Evolutionary conservation across 1,284 basidiomycete genomes (phyloP).

Genomic region (Papiliotrema nemorosa): DNA sequence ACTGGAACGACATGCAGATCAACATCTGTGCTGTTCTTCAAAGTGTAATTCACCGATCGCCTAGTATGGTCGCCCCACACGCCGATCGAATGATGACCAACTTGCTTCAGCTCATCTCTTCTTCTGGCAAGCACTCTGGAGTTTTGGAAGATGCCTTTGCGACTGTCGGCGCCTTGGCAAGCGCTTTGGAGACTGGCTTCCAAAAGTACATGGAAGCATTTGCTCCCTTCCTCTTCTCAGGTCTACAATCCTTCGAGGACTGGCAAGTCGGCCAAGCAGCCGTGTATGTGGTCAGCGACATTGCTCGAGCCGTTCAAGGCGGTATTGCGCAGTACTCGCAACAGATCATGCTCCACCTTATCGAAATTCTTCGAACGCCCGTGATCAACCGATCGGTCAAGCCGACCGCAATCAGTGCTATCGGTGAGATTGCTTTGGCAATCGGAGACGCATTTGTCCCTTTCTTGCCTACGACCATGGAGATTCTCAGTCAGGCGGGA

Average conservation of each 20-base stretch:
- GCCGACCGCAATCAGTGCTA: slow-evolving; percentile 90
- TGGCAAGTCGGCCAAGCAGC: slow-evolving; percentile 92
- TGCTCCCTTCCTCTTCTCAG: slow-evolving; percentile 82
- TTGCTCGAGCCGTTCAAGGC: slow-evolving; percentile 87
- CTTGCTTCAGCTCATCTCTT: slow-evolving; percentile 77
- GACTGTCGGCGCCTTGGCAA: slow-evolving; percentile 78
- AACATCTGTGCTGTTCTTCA: slow-evolving; percentile 88
- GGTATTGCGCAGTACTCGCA: slow-evolving; percentile 76
- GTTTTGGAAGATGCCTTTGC: slow-evolving; percentile 97
- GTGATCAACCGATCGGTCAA: slow-evolving; percentile 92
- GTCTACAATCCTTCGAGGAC: slow-evolving; percentile 90
- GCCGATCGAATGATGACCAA: slow-evolving; percentile 95
- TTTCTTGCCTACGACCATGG: slow-evolving; percentile 86
- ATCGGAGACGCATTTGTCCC: slow-evolving; percentile 84
- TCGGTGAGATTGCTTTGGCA: slow-evolving; percentile 95
- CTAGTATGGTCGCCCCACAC: slow-evolving; percentile 76
- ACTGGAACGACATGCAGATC: slow-evolving; percentile 98
- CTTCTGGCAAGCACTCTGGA: slow-evolving; percentile 86
- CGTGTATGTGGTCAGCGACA: slow-evolving; percentile 92
- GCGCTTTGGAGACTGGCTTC: slow-evolving; percentile 80
- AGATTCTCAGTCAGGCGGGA: slow-evolving; percentile 85
- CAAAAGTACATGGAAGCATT: slow-evolving; percentile 86
- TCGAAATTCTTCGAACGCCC: slow-evolving; percentile 88
- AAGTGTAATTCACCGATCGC: slow-evolving; percentile 80
- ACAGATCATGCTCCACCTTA: slow-evolving; percentile 83